phyloP scores from a whole-genome alignment of 2,329 filamentous ascomycete species.

The Apiospora kogelbergensis region DNA sequence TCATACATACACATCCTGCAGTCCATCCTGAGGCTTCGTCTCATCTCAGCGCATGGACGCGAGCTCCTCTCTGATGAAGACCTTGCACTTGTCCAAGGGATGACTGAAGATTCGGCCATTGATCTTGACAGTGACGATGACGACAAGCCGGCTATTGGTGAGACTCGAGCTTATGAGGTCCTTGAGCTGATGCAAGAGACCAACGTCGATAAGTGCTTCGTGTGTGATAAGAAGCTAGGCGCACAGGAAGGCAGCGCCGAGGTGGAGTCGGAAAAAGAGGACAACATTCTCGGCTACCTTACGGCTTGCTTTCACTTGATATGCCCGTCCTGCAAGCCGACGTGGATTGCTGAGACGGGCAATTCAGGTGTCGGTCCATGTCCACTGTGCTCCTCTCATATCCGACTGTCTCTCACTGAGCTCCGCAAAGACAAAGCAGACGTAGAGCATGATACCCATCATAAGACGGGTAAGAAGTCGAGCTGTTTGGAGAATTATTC shows the following conservation, averaged over 20 bases:
- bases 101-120: constrained; percentile 83
- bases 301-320: constrained; percentile 86
- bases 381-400: constrained; percentile 64
- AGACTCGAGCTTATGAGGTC: constrained; percentile 80
- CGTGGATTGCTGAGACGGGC: constrained; percentile 56
- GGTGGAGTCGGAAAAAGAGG: constrained; percentile 57
- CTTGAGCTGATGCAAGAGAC: constrained; percentile 82
- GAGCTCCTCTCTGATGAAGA: constrained; percentile 87
- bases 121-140: constrained; percentile 81
- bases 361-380: constrained; percentile 56
- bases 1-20: constrained; percentile 94
- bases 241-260: constrained; percentile 51
- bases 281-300: constrained; percentile 73
- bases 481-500: constrained; percentile 68
- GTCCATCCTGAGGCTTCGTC: constrained; percentile 82
- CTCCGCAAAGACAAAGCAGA: constrained; percentile 64
- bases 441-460: constrained; percentile 55
- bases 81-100: constrained; percentile 74
- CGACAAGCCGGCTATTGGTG: constrained; percentile 57
- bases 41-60: constrained; percentile 92
- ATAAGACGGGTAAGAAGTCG: constrained; percentile 37
- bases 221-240: constrained; percentile 67
- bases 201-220: constrained; percentile 70
- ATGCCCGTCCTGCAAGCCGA: constrained; percentile 70
- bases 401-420: constrained; percentile 64